Evolutionary conservation across 106 monocot genomes (phyloP), one percentile per base, ranked within the genome.

Genomic region (Xerophyta viscosa): DNA sequence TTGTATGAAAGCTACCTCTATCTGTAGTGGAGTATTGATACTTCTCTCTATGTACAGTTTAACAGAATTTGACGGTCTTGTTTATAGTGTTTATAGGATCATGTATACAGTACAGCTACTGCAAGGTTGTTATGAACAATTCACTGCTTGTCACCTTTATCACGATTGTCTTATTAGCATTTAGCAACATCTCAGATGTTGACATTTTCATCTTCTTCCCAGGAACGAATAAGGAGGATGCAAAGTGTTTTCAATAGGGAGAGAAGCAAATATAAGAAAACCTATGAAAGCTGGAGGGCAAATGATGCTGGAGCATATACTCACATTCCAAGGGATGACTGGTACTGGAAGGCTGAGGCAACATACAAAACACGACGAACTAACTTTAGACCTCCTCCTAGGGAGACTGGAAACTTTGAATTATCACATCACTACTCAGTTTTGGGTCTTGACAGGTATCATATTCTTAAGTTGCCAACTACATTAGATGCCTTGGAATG

Each of bases 201-300:
- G 22, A 26, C 13, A 19, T 27, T 37, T 20, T 19, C 8, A 10
- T 42, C 19, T 36, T 48, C 61, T 48, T 18, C 37, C 24, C 50
- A 91, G 85, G 91, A 91, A 46, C 71, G 85, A 24, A 81, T 91
- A 75, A 71, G 75, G 42, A 73, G 81, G 3, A 78, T 91, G 91
- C 85, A 86, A 61, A 69, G 64, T 56, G 81, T 81, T 17, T 91
- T 91, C 43, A 86, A 86, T 46, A 91, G 75, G 60, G 85, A 75
- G 48, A 78, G 72, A 60, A 64, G 48, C 65, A 85, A 91, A 57
- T 52, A 20, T 42, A 72, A 70, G 44, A 76, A 64, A 55, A 47
- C 67, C 24, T 71, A 75, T 48, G 78, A 81, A 62, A 72, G 69
- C 43, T 77, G 84, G 77, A 62, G 46, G 22, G 71, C 67, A 36